Evolutionary conservation across 768 basidiomycete species (phyloP), one percentile per base, ranked within the genome.

Genomic region (Suillus fuscotomentosus): DNA sequence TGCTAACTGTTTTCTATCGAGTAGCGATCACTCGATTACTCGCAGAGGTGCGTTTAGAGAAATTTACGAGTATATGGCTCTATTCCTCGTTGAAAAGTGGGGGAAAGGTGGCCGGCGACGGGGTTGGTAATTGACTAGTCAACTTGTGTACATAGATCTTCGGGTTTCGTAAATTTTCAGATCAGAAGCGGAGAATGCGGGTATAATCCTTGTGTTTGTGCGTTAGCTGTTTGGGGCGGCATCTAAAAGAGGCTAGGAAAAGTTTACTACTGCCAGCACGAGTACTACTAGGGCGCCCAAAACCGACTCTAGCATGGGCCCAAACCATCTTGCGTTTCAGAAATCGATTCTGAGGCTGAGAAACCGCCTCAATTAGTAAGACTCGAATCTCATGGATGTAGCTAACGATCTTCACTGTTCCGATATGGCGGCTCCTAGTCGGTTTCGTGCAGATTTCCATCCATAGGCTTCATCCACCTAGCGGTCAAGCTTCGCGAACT

Each of bases 61-160:
- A 78, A 77, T 99, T 54, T 92, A 90, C 69, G 88, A 96, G 75
- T 97, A 84, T 77, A 85, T 99, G 86, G 88, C 88, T 2, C 81
- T 77, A 31, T 98, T 95, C 78, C 79, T 99, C 65, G 67, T 88
- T 1, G 95, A 97, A 79, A 95, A 94, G 74, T 99, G 97, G 96
- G 95, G 96, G 34, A 91, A 88, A 70, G 92, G 91, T 34, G 86
- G 87, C 24, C 81, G 84, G 63, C 81, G 81, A 64, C 81, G 88
- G n/a, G 83, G 84, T 20, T 87, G 87, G 85, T 89, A 67, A 77
- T 38, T 36, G 48, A 39, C 20, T 11, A 56, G 43, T 34, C 8
- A 7, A 24, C 45, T 11, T 61, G 59, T 34, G 13, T 22, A 56
- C 24, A 27, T 27, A 57, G 53, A 57, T 57, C 38, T 57, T 17